phyloP scores from a whole-genome alignment of 352 stramenopile species.

The Phytopythium kandeliae region DNA sequence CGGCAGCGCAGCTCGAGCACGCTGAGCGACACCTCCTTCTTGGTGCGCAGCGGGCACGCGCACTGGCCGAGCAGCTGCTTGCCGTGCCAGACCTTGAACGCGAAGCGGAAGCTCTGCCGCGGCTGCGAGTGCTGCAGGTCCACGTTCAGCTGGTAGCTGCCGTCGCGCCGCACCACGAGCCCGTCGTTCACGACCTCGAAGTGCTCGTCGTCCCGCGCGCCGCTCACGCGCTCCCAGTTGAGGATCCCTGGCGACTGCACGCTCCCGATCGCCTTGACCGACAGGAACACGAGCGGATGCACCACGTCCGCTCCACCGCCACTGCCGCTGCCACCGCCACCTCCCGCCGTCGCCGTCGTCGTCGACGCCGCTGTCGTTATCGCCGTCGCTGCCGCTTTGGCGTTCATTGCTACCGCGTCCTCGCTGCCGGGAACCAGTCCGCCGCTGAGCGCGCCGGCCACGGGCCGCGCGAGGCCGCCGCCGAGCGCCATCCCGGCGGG shows the following conservation, averaged over 20 bases:
- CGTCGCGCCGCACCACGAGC: constrained; percentile 20
- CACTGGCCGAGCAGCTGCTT: constrained; percentile 36
- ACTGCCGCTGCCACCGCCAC: neutral
- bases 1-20: constrained; percentile 27
- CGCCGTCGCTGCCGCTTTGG: too few relatives aligned
- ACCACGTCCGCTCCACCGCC: constrained; percentile 2
- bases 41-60: constrained; percentile 25
- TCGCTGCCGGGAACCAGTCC: neutral
- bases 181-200: constrained; percentile 31
- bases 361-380: too few relatives aligned
- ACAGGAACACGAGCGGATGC: constrained; percentile 26
- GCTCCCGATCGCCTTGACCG: constrained; percentile 25
- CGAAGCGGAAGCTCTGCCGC: constrained; percentile 23
- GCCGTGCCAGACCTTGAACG: constrained; percentile 33
- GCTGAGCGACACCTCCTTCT: constrained; percentile 34
- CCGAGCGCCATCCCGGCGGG: neutral
- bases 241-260: constrained; percentile 27
- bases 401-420: too few relatives aligned
- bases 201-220: constrained; percentile 24
- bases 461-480: neutral
- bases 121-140: constrained; percentile 34
- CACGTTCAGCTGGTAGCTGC: constrained; percentile 36
- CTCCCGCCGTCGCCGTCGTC: too few relatives aligned
- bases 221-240: constrained; percentile 31
- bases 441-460: neutral